phyloP scores from a whole-genome alignment of 768 basidiomycete genomes.

The Termitomyces sp. region DNA sequence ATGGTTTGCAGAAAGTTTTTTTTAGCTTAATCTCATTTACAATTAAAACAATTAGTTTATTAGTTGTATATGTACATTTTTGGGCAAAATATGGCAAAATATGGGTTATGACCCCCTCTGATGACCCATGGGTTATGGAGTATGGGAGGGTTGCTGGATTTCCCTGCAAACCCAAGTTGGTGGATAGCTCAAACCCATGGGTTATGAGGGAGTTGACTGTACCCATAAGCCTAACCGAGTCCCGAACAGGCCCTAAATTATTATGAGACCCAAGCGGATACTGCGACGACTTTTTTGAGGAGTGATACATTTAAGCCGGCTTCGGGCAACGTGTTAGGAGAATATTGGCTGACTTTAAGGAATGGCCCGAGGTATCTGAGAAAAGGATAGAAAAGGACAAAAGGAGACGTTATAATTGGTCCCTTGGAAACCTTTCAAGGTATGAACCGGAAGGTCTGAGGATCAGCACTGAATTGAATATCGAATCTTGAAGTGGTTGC shows the following conservation, averaged over 20 bases:
- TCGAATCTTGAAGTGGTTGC: conserved; percentile 7
- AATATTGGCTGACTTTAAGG: conserved; percentile 1
- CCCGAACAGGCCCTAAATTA: not conserved
- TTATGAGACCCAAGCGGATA: conserved; percentile 1
- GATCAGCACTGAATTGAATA: not conserved
- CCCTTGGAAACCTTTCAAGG: not conserved
- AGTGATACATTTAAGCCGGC: not conserved
- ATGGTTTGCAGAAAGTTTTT: no score
- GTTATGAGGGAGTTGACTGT: no score
- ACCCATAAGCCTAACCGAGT: no score
- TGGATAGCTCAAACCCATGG: no score
- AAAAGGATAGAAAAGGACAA: not conserved
- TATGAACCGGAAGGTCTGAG: conserved; percentile 6
- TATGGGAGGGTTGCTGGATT: no score
- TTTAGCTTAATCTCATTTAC: no score
- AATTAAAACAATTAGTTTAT: no score
- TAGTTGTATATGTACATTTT: no score
- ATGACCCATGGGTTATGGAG: no score
- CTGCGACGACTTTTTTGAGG: not conserved
- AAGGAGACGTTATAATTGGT: not conserved
- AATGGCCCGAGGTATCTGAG: not conserved
- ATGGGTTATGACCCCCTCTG: no score
- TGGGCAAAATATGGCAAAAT: no score
- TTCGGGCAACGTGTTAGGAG: not conserved
- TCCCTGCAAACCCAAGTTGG: no score